Evolutionary conservation across 192 early-diverging fungal species (phyloP), one percentile per base, ranked within the genome.

Genomic region (Coemansia sp.): DNA sequence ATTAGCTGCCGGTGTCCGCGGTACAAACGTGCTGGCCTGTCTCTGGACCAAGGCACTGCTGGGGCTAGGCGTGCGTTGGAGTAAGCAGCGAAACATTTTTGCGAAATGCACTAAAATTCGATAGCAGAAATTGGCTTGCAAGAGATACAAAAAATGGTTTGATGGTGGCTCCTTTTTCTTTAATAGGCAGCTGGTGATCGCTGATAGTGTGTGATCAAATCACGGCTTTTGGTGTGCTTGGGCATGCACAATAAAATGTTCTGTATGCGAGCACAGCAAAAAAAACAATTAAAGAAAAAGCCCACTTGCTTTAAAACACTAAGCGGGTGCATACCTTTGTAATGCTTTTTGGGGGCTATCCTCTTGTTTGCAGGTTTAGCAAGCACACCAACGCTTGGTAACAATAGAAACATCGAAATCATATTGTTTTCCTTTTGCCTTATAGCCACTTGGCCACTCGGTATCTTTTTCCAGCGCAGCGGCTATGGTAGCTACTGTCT

Each of bases 41-140:
- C 57, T 70, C 50, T 57, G 56, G 26, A 20, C 8, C n/a, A 24
- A 50, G 23, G 35, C 28, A 10, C 24, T 13, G 13, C 14, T 24
- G 26, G 13, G 14, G 18, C 11, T 35, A 5, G 43, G n/a, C 8
- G 43, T 42, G 23, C n/a, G 24, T 20, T 56, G 63, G 11, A 42
- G 21, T 28, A 67, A 26, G 35, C 58, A 46, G 42, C 69, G 62
- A 31, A 68, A 59, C 72, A 74, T 68, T 48, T 8, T 31, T 24
- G 37, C n/a, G 39, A n/a, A 42, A 42, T 26, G 28, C 3, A 28
- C 10, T 16, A 45, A 39, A 42, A 31, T 1, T 23, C 10, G 3
- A 51, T 24, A 14, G 14, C 24, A 3, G 9, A 51, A 51, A 26
- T 26, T 1, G 24, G 4, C 23, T 24, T 24, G 24, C 21, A 51